These are phyloP conservation scores for Hypomyces rosellus DNA, from an alignment of 2,329 filamentous ascomycete genomes.

Conservation along the genomic window DNA sequence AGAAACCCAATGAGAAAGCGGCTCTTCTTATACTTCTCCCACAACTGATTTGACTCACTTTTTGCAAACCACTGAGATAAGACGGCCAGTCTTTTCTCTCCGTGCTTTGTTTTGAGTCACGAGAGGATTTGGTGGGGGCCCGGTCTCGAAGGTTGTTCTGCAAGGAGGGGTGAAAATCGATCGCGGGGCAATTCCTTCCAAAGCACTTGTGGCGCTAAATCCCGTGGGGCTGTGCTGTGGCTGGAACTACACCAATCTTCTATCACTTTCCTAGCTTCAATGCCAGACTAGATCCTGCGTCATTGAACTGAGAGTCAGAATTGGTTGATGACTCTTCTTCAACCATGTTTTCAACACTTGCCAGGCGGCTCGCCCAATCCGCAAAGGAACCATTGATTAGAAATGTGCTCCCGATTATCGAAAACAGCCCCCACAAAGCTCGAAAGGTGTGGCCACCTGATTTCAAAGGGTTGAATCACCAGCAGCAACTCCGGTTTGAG, in stretches of 20 bases:
- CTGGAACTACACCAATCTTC: not conserved
- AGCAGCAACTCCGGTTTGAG: conserved; percentile 73
- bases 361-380: conserved; percentile 28
- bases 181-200: conserved; percentile 27
- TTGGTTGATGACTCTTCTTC: not conserved
- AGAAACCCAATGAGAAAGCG: not conserved
- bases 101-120: conserved; percentile 25
- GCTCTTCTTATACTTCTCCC: conserved; percentile 6
- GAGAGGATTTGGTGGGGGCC: conserved; percentile 13
- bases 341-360: conserved; percentile 30
- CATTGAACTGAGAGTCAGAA: conserved; percentile 1
- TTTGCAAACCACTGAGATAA: conserved; percentile 2
- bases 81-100: conserved; percentile 1
- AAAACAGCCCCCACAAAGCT: conserved; percentile 54
- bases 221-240: conserved; percentile 22
- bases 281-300: not conserved
- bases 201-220: conserved; percentile 16
- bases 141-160: conserved; percentile 5
- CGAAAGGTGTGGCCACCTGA: conserved; percentile 76
- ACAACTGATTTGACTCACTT: conserved; percentile 10
- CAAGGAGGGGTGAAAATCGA: conserved; percentile 30
- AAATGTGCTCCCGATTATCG: conserved; percentile 27
- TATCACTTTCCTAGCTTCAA: not conserved
- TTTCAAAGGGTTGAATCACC: conserved; percentile 60
- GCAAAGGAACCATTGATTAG: conserved; percentile 23